Base-by-base conservation (phyloP, 768 basidiomycete genomes). In the Boletus insuetus region DNA sequence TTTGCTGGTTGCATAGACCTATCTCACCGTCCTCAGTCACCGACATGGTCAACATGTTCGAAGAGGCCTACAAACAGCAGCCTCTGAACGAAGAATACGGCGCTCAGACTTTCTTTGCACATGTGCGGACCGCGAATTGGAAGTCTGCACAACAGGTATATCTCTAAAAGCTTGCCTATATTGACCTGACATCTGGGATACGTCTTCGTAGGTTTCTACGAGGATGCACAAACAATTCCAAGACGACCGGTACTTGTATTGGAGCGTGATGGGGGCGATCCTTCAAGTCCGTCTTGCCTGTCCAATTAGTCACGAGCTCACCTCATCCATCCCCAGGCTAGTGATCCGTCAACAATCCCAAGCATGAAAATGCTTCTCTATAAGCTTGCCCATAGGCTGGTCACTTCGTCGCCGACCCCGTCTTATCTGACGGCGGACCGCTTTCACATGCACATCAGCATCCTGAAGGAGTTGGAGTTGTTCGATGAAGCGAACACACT, bases 161-260 rank as follows among this genome's bases (percentile, higher is more conserved):
- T 59, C n/a, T 24, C 54, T 34, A 10, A 0, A 0, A 24, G n/a
- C 19, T 52, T 49, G 48, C 26, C 35, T 29, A 20, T 49, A 54
- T 46, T 38, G 3, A 29, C 35, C 41, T 58, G 22, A 55, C 51
- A 44, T 53, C 16, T 35, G 6, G 20, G 29, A 12, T 54, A 11
- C 31, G 4, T 13, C 40, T 45, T 53, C 41, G 51, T 47, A 93
- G 91, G 78, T 91, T 53, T 84, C 91, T 20, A 86, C 86, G 6
- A 86, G 83, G 65, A 83, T 94, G 83, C 80, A 86, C 75, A 93
- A 90, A 66, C 84, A 87, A 61, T 94, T 93, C 67, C 87, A 87
- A 55, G 84, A 89, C 34, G 87, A 89, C 51, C 79, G 87, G 40
- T 92, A 89, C 65, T 69, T 92, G 38, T 93, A 87, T 66, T 94